Base-by-base conservation (phyloP, 1,284 basidiomycete genomes). In the Rhodotorula sp. region DNA sequence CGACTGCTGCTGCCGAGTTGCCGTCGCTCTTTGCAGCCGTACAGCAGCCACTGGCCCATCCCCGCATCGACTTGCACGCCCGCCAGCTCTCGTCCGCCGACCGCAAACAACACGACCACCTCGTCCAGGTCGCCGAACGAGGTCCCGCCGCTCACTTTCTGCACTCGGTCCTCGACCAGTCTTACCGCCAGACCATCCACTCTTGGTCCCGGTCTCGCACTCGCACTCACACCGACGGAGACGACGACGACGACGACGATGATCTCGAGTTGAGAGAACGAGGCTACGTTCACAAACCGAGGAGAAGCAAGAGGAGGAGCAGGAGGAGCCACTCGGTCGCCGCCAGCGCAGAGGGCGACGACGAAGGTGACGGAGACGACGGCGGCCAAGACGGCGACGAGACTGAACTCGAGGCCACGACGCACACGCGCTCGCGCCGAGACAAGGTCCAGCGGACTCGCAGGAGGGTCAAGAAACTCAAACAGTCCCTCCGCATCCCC, bases 1-100 rank as follows among this genome's bases (percentile, higher is more conserved):
- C n/a, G 18, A 5, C 47, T 2, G 16, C 31, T n/a, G 18, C 15
- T 12, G 23, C 18, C 4, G 62, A 52, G 16, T 23, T 57, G 1
- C 58, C 59, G 2, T 65, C 70, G 5, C 49, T 71, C 55, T 71
- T 62, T 49, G 28, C 62, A 5, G 16, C 49, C 18, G 14, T 62
- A 15, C 26, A 15, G 34, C 34, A 38, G 5, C 45, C 45, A 8
- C 54, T 59, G 2, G 0, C 14, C 2, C 12, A 43, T 4, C 58
- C 57, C 2, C 19, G 59, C n/a, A 23, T 63, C 61, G n/a, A 55
- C 50, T 54, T 64, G 47, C 62, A 63, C n/a, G 50, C 64, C 2
- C 34, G 16, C 18, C 23, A 7, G 4, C 7, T 57, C 8, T 50
- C 60, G 45, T 23, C 47, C 21, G n/a, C 43, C 3, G 55, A 68